Evolutionary conservation across 768 basidiomycete genomes (phyloP).

Genomic region (Mycena filopes): DNA sequence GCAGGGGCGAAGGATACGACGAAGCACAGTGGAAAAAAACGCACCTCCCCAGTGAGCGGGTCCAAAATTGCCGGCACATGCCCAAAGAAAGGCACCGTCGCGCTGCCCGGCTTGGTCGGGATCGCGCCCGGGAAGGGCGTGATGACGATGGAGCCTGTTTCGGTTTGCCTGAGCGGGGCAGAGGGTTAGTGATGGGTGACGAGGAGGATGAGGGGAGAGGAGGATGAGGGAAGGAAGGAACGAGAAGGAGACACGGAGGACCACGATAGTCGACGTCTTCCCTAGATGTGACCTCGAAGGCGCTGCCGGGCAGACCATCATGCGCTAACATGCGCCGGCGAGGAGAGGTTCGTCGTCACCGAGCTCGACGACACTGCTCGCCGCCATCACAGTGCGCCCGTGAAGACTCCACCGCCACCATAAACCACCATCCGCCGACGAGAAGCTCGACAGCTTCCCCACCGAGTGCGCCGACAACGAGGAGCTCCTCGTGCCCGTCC

Average conservation of each 20-base stretch:
- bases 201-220: constrained; percentile 18
- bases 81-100: constrained; percentile 98
- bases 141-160: constrained; percentile 95
- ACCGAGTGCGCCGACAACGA: no score
- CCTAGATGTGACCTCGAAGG: no score
- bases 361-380: no score
- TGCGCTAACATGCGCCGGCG: no score
- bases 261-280: no score
- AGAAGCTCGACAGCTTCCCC: no score
- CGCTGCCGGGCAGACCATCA: no score
- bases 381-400: no score
- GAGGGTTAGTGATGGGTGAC: not conserved
- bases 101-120: constrained; percentile 94
- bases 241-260: not conserved
- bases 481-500: no score
- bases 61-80: constrained; percentile 91
- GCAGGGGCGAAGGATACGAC: not conserved
- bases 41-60: constrained; percentile 75
- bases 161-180: constrained; percentile 79
- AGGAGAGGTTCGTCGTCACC: no score
- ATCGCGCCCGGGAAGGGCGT: constrained; percentile 97
- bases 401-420: no score
- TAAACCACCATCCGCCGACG: no score
- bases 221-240: not conserved
- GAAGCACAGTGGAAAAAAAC: constrained; percentile 17